These are phyloP conservation scores for Petrea volubilis DNA, from an alignment of 257 asterid genomes.

Conservation along the genomic window DNA sequence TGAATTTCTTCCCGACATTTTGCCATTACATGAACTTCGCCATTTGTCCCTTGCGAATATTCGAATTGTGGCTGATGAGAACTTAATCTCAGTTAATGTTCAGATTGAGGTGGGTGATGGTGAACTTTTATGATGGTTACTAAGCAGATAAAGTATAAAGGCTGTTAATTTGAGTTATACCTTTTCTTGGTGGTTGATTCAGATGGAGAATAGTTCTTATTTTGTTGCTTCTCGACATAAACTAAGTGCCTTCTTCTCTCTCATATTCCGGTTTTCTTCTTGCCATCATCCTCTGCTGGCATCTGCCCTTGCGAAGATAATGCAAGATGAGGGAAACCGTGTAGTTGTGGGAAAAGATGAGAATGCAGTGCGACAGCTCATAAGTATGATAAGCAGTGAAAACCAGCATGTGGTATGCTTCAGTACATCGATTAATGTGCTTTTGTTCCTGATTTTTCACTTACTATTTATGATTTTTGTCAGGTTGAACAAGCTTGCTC, in stretches of 20 bases:
- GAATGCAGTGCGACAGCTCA: conserved; percentile 97
- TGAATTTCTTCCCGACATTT: conserved; percentile 96
- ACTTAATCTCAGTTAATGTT: conserved; percentile 81
- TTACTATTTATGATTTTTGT: conserved; percentile 26
- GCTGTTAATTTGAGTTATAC: conserved; percentile 24
- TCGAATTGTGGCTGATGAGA: conserved; percentile 90
- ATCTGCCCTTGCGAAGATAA: conserved; percentile 96
- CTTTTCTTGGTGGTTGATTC: conserved; percentile 39
- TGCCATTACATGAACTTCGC: conserved; percentile 83
- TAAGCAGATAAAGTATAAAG: conserved; percentile 20
- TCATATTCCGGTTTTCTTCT: conserved; percentile 97
- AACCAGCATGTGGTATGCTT: conserved; percentile 93
- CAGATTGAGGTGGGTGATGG: conserved; percentile 82
- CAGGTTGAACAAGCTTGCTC: conserved; percentile 99
- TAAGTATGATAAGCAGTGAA: conserved; percentile 98
- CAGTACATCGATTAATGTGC: conserved; percentile 11
- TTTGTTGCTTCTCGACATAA: conserved; percentile 94
- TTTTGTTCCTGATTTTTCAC: conserved; percentile 22
- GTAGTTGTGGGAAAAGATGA: conserved; percentile 95
- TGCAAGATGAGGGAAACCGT: conserved; percentile 93
- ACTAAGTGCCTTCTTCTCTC: conserved; percentile 98
- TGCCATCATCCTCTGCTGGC: conserved; percentile 99
- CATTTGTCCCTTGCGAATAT: conserved; percentile 97
- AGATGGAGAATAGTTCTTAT: conserved; percentile 97
- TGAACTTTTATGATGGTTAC: conserved; percentile 21